Evolutionary conservation across 2,329 filamentous ascomycete species (phyloP).

Genomic region (Ciborinia camelliae): DNA sequence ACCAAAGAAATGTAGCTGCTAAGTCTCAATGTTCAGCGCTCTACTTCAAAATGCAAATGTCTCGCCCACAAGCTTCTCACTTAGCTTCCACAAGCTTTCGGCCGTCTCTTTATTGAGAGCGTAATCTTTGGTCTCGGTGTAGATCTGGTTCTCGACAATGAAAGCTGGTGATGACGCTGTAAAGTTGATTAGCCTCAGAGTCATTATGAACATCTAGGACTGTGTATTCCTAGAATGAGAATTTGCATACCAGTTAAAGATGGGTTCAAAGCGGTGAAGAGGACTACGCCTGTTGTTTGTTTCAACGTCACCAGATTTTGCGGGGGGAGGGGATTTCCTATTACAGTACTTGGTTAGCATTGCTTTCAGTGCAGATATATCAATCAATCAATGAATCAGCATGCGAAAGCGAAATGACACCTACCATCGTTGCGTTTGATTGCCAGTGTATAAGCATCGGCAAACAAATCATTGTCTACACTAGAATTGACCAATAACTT

Average conservation of each 20-base stretch:
- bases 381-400: neutral
- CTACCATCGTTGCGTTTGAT: neutral
- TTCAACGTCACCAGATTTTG: slow-evolving; percentile 5
- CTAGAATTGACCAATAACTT: neutral
- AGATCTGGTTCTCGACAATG: neutral
- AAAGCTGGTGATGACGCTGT: neutral
- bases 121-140: neutral
- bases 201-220: no score
- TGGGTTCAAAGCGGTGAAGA: neutral
- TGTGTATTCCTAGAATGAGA: neutral
- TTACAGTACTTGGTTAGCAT: neutral
- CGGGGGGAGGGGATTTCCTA: neutral
- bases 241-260: neutral
- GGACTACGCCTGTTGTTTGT: neutral
- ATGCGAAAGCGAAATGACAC: no score
- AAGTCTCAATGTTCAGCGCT: neutral
- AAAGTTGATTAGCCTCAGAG: no score
- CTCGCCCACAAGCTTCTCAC: slow-evolving; percentile 20
- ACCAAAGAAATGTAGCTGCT: neutral
- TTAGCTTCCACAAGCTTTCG: slow-evolving; percentile 20
- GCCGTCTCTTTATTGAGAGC: slow-evolving; percentile 7
- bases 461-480: neutral
- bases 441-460: neutral
- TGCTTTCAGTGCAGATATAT: no score
- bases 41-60: slow-evolving; percentile 13